phyloP scores from a whole-genome alignment of 2,329 filamentous ascomycete species.

The Madurella fahalii region DNA sequence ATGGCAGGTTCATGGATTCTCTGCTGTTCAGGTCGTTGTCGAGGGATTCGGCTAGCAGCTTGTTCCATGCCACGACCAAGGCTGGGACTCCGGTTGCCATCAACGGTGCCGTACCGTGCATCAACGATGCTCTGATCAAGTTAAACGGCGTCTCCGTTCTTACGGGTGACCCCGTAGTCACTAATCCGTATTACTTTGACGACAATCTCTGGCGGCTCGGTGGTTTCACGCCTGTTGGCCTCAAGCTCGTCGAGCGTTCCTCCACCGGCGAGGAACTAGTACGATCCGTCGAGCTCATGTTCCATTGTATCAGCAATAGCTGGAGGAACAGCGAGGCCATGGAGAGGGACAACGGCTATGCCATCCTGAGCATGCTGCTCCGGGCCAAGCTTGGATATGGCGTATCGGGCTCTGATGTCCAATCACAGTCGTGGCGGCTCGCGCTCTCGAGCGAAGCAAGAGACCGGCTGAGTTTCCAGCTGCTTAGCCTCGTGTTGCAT shows the following conservation, averaged over 20 bases:
- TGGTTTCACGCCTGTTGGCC: slow-evolving; percentile 80
- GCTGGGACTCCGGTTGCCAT: slow-evolving; percentile 76
- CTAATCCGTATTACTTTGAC: slow-evolving; percentile 78
- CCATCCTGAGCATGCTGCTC: slow-evolving; percentile 77
- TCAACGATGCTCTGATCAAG: slow-evolving; percentile 83
- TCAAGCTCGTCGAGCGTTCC: slow-evolving; percentile 80
- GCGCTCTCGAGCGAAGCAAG: slow-evolving; percentile 49
- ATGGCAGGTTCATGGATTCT: slow-evolving; percentile 73
- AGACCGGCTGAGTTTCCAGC: slow-evolving; percentile 53
- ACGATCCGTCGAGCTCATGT: slow-evolving; percentile 75
- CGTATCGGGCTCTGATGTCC: slow-evolving; percentile 35
- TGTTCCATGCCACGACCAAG: slow-evolving; percentile 66
- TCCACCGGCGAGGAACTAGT: slow-evolving; percentile 65
- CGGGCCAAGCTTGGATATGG: slow-evolving; percentile 71
- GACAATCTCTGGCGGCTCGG: slow-evolving; percentile 89
- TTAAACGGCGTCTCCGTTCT: slow-evolving; percentile 77
- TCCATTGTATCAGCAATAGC: slow-evolving; percentile 80
- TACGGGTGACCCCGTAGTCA: slow-evolving; percentile 76
- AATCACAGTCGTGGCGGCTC: slow-evolving; percentile 37
- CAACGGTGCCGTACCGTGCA: slow-evolving; percentile 80
- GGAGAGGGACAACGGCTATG: slow-evolving; percentile 92
- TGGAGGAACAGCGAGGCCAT: slow-evolving; percentile 99
- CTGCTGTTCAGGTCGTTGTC: slow-evolving; percentile 74
- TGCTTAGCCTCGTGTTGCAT: slow-evolving; percentile 72
- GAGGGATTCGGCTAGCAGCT: slow-evolving; percentile 61